These are phyloP conservation scores for Rubroboletus pulcherrimus DNA, from an alignment of 768 basidiomycete genomes.

Conservation along the genomic window DNA sequence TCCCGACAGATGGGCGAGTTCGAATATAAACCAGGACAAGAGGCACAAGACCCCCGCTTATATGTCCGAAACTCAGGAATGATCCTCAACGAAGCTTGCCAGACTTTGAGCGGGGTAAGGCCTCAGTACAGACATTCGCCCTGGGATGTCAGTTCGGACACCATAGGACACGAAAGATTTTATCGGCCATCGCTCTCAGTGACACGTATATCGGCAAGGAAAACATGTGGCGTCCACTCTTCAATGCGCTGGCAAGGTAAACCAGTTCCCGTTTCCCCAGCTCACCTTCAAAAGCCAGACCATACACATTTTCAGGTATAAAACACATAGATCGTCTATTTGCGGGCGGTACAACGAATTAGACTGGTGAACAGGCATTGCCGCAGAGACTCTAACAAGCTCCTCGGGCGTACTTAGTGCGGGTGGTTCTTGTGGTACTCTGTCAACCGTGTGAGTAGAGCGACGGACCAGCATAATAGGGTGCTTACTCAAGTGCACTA, in stretches of 20 bases:
- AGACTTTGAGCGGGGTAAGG: too few relatives aligned
- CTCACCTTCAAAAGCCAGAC: conserved; percentile 1
- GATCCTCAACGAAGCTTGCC: too few relatives aligned
- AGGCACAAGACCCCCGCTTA: background rate
- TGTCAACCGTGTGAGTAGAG: conserved; percentile 33
- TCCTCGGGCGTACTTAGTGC: conserved; percentile 45
- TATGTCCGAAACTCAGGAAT: too few relatives aligned
- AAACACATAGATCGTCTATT: conserved; percentile 26
- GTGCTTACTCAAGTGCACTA: conserved; percentile 82
- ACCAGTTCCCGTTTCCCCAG: background rate
- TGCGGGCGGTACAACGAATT: conserved; percentile 18
- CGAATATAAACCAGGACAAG: background rate
- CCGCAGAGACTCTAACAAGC: background rate
- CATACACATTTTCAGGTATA: conserved; percentile 5
- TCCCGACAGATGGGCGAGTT: background rate
- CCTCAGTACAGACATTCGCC: background rate
- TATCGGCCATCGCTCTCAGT: background rate
- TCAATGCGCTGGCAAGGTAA: background rate
- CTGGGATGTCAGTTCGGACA: conserved; percentile 4
- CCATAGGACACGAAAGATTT: background rate
- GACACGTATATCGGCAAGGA: background rate
- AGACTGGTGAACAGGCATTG: conserved; percentile 7
- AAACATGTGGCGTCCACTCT: background rate
- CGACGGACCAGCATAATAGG: background rate
- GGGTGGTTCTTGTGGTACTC: conserved; percentile 90